Evolutionary conservation across 495 filamentous ascomycete species (phyloP).

Genomic region (Diplogelasinospora grovesii): DNA sequence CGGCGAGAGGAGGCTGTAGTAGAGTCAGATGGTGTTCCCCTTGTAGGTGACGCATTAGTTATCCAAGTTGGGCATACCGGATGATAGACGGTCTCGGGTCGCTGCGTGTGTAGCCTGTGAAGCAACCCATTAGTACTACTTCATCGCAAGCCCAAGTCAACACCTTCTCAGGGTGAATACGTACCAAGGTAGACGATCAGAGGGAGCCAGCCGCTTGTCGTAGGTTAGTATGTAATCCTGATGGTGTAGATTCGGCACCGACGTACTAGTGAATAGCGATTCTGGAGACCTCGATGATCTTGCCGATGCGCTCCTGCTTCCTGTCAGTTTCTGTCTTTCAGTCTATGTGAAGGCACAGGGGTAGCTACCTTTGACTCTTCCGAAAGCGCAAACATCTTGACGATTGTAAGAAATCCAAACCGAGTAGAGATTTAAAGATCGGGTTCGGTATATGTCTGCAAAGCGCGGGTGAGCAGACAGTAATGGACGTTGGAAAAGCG

Average conservation of each 20-base stretch:
- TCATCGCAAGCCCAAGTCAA: too few species aligned
- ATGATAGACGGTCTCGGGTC: conserved; percentile 88
- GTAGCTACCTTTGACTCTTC: conserved; percentile 88
- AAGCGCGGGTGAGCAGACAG: neutral
- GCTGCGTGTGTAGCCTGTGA: conserved; percentile 83
- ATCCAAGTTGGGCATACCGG: conserved; percentile 61
- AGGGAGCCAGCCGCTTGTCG: conserved; percentile 81
- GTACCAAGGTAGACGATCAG: conserved; percentile 95
- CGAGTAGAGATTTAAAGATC: neutral
- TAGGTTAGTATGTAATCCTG: conserved; percentile 25
- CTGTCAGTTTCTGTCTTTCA: conserved; percentile 4
- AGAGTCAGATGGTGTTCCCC: too few species aligned
- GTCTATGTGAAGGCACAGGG: neutral
- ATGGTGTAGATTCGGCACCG: neutral
- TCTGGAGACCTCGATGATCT: conserved; percentile 87
- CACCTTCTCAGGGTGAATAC: too few species aligned
- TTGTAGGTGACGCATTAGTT: too few species aligned
- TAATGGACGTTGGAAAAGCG: neutral
- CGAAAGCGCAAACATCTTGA: conserved; percentile 77
- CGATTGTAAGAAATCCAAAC: neutral
- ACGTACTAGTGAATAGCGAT: conserved; percentile 95
- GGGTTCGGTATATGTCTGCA: neutral
- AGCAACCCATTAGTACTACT: too few species aligned
- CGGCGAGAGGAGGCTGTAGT: conserved; percentile 61
- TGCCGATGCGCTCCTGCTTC: conserved; percentile 85